Evolutionary conservation across 176 grass and related monocot species (phyloP).

Genomic region (Areca catechu): DNA sequence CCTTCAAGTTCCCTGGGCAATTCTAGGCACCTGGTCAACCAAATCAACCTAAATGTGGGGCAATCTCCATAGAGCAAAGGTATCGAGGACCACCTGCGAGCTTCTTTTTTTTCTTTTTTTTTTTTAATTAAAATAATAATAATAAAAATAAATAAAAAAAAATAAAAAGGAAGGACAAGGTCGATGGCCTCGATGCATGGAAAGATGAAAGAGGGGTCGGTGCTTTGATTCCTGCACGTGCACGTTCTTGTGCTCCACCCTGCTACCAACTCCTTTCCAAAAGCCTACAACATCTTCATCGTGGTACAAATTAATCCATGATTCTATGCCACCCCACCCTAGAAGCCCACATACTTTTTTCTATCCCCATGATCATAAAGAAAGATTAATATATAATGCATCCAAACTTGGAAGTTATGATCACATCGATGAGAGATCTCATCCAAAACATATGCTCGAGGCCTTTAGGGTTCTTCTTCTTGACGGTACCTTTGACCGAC

Average conservation of each 20-base stretch:
- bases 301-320: not conserved
- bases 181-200: constrained; percentile 4
- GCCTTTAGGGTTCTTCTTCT: not conserved
- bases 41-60: not conserved
- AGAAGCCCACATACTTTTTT: not conserved
- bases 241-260: constrained; percentile 3
- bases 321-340: not conserved
- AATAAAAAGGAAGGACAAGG: not conserved
- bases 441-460: not conserved
- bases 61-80: not conserved
- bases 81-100: not conserved
- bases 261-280: not conserved
- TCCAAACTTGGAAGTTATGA: not conserved
- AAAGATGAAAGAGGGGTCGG: not conserved
- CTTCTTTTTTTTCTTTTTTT: no score
- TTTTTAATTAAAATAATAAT: no score
- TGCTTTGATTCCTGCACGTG: constrained; percentile 2
- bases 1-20: not conserved
- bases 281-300: not conserved
- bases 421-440: not conserved
- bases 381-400: not conserved
- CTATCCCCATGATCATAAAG: not conserved
- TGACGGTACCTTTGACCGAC: not conserved
- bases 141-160: no score
- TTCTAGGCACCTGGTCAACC: not conserved